Evolutionary conservation across 345 rosid species (phyloP), one percentile per base, ranked within the genome.

Genomic region (Punica granatum): DNA sequence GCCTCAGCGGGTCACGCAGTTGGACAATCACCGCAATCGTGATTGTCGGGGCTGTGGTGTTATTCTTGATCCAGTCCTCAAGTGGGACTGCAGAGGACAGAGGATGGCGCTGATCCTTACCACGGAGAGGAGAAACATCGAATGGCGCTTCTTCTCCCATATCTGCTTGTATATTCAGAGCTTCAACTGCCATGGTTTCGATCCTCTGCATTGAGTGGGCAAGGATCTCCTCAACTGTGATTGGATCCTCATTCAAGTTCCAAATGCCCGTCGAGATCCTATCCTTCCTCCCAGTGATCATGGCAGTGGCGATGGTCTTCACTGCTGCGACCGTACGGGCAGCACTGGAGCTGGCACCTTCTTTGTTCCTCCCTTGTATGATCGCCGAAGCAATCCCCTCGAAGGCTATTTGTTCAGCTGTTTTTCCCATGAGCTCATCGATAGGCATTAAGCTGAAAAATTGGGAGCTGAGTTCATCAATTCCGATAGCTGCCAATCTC

Each of bases 321-420:
- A 90, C 96, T 0, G 89, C 79, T 9, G 96, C 88, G 65, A 93
- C 69, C 42, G 92, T 87, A 3, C 95, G 85, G 28, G 94, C 95
- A 13, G 98, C 98, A 51, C 88, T 93, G 5, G 98, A 86, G 67
- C 83, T 87, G 1, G 96, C 97, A 18, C 87, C 86, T 76, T 93
- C 98, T 76, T 85, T 93, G 79, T 82, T 89, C 76, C 98, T 84
- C 32, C 97, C 97, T 48, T 90, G 97, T 69, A 93, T 89, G 79
- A 93, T 87, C 18, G 95, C 92, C 6, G 96, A 90, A 21, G 98
- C 98, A 59, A 93, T 85, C 35, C 98, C 98, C 76, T 93, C 98
- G 23, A 93, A 93, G 64, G 98, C 98, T 63, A 93, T 83, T 78
- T 90, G 98, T 43, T 93, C 97, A 2, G 97, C 98, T 13, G 98